Evolutionary conservation across 2,329 filamentous ascomycete species (phyloP).

Genomic region (Colletotrichum limetticola): DNA sequence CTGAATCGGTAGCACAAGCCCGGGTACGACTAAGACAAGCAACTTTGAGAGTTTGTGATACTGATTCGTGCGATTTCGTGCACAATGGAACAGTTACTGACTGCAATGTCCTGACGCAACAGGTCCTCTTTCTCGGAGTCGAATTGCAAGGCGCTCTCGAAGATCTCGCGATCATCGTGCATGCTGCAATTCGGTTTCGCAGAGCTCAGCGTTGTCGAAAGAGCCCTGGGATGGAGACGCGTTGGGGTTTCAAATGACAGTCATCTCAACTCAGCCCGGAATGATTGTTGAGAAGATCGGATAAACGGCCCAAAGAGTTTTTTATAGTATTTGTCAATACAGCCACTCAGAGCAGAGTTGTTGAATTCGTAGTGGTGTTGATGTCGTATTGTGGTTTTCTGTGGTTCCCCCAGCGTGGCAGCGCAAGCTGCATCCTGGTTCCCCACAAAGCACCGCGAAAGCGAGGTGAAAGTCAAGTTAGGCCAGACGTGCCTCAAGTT

Average conservation of each 20-base stretch:
- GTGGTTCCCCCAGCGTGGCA: background rate
- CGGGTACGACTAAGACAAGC: background rate
- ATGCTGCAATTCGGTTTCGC: background rate
- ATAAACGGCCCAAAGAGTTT: background rate
- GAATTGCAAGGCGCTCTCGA: too few relatives aligned
- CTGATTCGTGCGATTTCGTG: background rate
- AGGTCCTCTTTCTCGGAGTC: too few relatives aligned
- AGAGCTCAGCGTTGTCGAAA: background rate
- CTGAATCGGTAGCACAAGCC: background rate
- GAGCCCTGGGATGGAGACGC: background rate
- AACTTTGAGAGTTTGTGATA: background rate
- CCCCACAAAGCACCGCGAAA: constrained; percentile 8
- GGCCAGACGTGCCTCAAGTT: background rate
- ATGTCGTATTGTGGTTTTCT: background rate
- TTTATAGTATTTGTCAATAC: background rate
- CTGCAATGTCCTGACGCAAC: background rate
- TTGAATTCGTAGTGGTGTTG: background rate
- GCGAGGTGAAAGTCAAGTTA: background rate
- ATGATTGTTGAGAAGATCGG: background rate
- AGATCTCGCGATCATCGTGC: background rate
- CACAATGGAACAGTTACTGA: background rate
- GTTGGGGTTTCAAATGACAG: background rate
- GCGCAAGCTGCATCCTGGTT: background rate
- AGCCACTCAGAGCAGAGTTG: background rate
- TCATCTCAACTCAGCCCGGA: background rate